Conservation (phyloP, 2,329 filamentous ascomycete genomes). For the Colletotrichum sp. region DNA sequence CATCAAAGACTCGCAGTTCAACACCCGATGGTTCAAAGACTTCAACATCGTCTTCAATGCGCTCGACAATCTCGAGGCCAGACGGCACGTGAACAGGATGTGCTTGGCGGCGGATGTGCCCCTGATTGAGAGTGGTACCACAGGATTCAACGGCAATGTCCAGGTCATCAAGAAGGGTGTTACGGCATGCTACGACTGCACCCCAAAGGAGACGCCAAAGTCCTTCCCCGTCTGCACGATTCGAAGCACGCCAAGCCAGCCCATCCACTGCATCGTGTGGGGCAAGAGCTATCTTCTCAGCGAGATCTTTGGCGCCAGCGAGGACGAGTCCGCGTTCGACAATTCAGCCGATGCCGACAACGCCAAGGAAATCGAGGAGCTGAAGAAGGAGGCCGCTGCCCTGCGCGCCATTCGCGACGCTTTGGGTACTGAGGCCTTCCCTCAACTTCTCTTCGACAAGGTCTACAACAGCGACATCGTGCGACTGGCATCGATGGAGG, state of each 20-base stretch:
- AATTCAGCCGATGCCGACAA: slow-evolving; percentile 83
- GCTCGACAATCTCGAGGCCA: slow-evolving; percentile 91
- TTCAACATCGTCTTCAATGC: slow-evolving; percentile 96
- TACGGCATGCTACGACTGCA: slow-evolving; percentile 97
- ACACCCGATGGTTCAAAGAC: slow-evolving; percentile 82
- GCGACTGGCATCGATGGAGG: slow-evolving; percentile 83
- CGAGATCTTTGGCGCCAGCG: slow-evolving; percentile 91
- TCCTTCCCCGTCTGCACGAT: slow-evolving; percentile 97
- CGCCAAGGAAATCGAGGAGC: slow-evolving; percentile 83
- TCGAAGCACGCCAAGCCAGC: slow-evolving; percentile 91
- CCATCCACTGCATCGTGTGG: slow-evolving; percentile 99
- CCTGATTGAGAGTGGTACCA: slow-evolving; percentile 94
- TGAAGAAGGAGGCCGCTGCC: slow-evolving; percentile 83
- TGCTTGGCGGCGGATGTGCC: slow-evolving; percentile 90
- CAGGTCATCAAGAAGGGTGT: slow-evolving; percentile 93
- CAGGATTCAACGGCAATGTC: slow-evolving; percentile 96
- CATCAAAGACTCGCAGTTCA: slow-evolving; percentile 89
- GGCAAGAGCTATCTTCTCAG: slow-evolving; percentile 95
- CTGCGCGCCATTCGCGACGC: slow-evolving; percentile 83
- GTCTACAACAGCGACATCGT: slow-evolving; percentile 88
- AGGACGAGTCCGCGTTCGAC: slow-evolving; percentile 84
- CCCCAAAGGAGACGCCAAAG: slow-evolving; percentile 86
- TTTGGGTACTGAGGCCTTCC: slow-evolving; percentile 79
- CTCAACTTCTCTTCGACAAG: slow-evolving; percentile 86
- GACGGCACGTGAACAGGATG: slow-evolving; percentile 97